Percentiles rank a stretch among this genome's conserved stretches.
phyloP scores from a whole-genome alignment of 2,329 filamentous ascomycete genomes.

The Ampelomyces quisqualis region DNA sequence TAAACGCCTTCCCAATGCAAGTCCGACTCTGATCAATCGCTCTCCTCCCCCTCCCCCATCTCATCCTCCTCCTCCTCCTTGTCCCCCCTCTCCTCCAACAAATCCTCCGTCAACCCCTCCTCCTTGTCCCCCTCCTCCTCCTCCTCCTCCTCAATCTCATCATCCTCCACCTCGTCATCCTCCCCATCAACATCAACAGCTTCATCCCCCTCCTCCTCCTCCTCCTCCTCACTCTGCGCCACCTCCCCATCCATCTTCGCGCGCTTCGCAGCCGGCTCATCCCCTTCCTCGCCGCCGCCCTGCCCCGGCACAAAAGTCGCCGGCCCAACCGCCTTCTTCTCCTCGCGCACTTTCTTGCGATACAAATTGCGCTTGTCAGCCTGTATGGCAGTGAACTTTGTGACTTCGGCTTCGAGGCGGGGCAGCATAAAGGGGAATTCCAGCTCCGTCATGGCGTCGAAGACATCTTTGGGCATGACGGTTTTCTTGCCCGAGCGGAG shows the following conservation, averaged over 20 bases:
- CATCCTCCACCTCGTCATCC: conserved; percentile 55
- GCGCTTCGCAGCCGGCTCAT: conserved; percentile 54
- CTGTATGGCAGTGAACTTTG: conserved; percentile 72
- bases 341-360: conserved; percentile 67
- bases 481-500: conserved; percentile 71
- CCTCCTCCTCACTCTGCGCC: conserved; percentile 41
- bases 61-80: conserved; percentile 49
- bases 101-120: conserved; percentile 50
- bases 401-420: conserved; percentile 72
- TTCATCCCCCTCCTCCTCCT: conserved; percentile 41
- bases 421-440: conserved; percentile 73
- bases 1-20: conserved; percentile 37
- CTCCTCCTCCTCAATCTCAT: conserved; percentile 58
- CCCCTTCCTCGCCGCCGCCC: too few relatives aligned
- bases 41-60: conserved; percentile 55
- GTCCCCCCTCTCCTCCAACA: conserved; percentile 49
- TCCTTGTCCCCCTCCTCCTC: conserved; percentile 55
- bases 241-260: conserved; percentile 47
- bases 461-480: conserved; percentile 72
- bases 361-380: conserved; percentile 73
- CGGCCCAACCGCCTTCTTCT: conserved; percentile 52
- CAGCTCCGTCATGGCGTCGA: conserved; percentile 72
- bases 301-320: too few relatives aligned
- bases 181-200: conserved; percentile 49
- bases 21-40: conserved; percentile 30